phyloP scores from a whole-genome alignment of 2,329 filamentous ascomycete species.

The Chlorencoelia australis region DNA sequence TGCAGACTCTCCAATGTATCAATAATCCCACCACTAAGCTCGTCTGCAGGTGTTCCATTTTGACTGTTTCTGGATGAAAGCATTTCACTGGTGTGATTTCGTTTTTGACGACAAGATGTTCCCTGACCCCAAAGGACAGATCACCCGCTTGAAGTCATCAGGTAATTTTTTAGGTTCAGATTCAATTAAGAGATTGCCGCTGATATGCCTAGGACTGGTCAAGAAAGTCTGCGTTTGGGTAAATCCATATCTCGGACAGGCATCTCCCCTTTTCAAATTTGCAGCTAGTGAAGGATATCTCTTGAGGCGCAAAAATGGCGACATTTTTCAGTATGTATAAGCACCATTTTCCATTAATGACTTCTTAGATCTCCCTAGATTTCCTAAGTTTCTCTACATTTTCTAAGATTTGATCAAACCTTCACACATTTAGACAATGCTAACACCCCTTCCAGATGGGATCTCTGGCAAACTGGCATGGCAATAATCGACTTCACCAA shows the following conservation, averaged over 20 bases:
- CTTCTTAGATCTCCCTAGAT: no score
- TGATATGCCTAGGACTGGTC: slow-evolving; percentile 32
- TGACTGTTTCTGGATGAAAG: slow-evolving; percentile 54
- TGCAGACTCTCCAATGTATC: no score
- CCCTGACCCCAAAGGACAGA: slow-evolving; percentile 45
- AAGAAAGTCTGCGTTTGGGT: slow-evolving; percentile 48
- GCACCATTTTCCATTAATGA: no score
- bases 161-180: slow-evolving; percentile 15
- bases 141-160: slow-evolving; percentile 41
- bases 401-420: no score
- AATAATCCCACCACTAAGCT: no score
- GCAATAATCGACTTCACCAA: slow-evolving; percentile 54
- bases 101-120: slow-evolving; percentile 48
- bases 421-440: no score
- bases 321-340: slow-evolving; percentile 55
- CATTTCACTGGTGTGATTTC: slow-evolving; percentile 56
- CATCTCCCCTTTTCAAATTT: slow-evolving; percentile 46
- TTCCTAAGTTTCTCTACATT: no score
- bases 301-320: slow-evolving; percentile 46
- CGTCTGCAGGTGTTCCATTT: slow-evolving; percentile 59
- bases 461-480: slow-evolving; percentile 56
- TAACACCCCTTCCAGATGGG: no score
- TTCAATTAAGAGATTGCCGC: no score
- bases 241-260: slow-evolving; percentile 51
- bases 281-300: slow-evolving; percentile 47